Conservation (phyloP, 805 yeast genomes). For the Ogataea philodendri region DNA sequence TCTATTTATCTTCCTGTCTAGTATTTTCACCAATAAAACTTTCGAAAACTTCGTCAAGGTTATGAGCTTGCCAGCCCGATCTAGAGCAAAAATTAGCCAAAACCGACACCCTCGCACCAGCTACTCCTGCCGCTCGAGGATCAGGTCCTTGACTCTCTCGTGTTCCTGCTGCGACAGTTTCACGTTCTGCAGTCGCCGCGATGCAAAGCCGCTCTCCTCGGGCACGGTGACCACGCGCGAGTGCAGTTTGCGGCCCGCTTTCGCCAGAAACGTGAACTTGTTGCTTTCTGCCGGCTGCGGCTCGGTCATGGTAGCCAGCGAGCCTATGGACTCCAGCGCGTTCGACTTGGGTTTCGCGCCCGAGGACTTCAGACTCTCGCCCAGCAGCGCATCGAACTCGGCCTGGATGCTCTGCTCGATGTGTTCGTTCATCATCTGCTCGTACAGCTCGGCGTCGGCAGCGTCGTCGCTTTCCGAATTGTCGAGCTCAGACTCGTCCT, state of each 20-base stretch:
- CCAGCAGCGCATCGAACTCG: slow-evolving; percentile 52
- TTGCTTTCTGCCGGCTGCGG: slow-evolving; percentile 4
- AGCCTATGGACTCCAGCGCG: neutral
- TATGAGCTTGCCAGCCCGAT: slow-evolving; percentile 4
- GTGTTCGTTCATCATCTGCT: slow-evolving; percentile 29
- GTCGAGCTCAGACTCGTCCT: no score
- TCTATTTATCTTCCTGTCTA: slow-evolving; percentile 11
- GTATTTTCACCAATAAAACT: slow-evolving; percentile 16
- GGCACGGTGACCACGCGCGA: slow-evolving; percentile 52
- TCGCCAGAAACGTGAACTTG: slow-evolving; percentile 53
- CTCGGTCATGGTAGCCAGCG: neutral
- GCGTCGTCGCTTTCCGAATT: no score
- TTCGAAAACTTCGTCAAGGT: slow-evolving; percentile 15
- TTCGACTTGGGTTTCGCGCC: neutral
- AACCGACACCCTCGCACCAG: slow-evolving; percentile 5
- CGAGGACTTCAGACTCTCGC: slow-evolving; percentile 41
- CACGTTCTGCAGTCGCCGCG: slow-evolving; percentile 49
- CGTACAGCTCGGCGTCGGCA: slow-evolving; percentile 20
- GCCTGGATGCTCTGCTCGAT: slow-evolving; percentile 42
- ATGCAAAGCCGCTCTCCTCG: slow-evolving; percentile 50
- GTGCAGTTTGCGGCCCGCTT: slow-evolving; percentile 46
- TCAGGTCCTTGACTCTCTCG: slow-evolving; percentile 55
- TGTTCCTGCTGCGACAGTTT: slow-evolving; percentile 51
- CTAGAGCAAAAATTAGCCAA: neutral
- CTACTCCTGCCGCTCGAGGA: slow-evolving; percentile 38